These are phyloP conservation scores for Calonectria montana DNA, from an alignment of 2,329 filamentous ascomycete genomes.

Conservation along the genomic window DNA sequence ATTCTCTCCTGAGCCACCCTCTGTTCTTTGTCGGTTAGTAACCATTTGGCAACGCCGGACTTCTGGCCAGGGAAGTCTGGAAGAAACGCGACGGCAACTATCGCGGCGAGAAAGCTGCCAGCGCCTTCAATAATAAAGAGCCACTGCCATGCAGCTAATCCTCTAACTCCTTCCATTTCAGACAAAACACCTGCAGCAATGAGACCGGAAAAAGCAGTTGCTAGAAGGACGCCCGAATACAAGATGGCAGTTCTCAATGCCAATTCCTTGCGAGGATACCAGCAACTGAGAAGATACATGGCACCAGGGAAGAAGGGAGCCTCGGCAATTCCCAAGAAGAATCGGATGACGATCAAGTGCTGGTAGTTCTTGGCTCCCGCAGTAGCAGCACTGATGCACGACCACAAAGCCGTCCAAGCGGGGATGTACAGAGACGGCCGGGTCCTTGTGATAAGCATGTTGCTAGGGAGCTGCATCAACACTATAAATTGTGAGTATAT, in stretches of 20 bases:
- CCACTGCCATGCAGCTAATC: conserved; percentile 66
- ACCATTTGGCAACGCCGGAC: conserved; percentile 24
- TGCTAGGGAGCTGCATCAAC: conserved; percentile 23
- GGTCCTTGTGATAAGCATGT: conserved; percentile 30
- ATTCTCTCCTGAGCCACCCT: conserved; percentile 30
- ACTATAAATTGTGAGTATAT: neutral
- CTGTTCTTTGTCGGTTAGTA: conserved; percentile 21
- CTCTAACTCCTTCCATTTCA: conserved; percentile 50
- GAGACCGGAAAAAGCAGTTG: conserved; percentile 37
- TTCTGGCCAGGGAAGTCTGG: conserved; percentile 29
- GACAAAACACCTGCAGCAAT: conserved; percentile 47
- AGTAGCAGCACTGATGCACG: conserved; percentile 34
- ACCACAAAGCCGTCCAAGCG: conserved; percentile 35
- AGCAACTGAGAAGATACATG: conserved; percentile 31
- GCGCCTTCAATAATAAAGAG: conserved; percentile 68
- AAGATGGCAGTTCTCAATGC: conserved; percentile 37
- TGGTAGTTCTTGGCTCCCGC: conserved; percentile 25
- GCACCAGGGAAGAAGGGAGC: conserved; percentile 36
- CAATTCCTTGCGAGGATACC: conserved; percentile 42
- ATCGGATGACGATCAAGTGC: conserved; percentile 27
- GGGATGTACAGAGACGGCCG: conserved; percentile 34
- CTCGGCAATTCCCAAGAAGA: conserved; percentile 38
- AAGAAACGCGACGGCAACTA: conserved; percentile 27
- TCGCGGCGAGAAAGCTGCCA: conserved; percentile 38
- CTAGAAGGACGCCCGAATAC: conserved; percentile 36